These are phyloP conservation scores for Penicillium hordei DNA, from an alignment of 2,329 filamentous ascomycete genomes.

Conservation along the genomic window DNA sequence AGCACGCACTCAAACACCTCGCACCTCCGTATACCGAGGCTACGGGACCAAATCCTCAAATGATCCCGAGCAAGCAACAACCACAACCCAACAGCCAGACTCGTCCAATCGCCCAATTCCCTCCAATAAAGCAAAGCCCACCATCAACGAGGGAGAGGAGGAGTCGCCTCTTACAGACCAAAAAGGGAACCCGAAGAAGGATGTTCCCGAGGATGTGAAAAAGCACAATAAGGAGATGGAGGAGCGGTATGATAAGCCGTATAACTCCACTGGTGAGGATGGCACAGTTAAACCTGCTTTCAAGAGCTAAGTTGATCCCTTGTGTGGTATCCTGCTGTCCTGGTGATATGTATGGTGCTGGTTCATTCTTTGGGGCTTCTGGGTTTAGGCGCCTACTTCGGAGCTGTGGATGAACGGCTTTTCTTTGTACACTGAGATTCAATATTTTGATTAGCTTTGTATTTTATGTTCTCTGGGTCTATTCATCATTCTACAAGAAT, in stretches of 20 bases:
- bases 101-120: slow-evolving; percentile 21
- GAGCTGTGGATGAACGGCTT: background rate
- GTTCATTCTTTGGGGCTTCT: background rate
- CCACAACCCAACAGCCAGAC: background rate
- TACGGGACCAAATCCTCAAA: slow-evolving; percentile 8
- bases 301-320: background rate
- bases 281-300: slow-evolving; percentile 20
- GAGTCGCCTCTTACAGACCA: slow-evolving; percentile 33
- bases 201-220: slow-evolving; percentile 38
- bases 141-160: slow-evolving; percentile 30
- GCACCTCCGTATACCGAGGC: background rate
- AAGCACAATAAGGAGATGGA: slow-evolving; percentile 36
- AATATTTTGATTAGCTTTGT: background rate
- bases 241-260: slow-evolving; percentile 35
- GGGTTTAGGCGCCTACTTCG: background rate
- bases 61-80: background rate
- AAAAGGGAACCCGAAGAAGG: slow-evolving; percentile 24
- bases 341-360: background rate
- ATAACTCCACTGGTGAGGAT: slow-evolving; percentile 32
- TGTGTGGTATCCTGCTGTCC: background rate
- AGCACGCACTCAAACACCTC: background rate
- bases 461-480: background rate
- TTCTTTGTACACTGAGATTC: background rate
- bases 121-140: slow-evolving; percentile 38
- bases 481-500: background rate